Conservation (phyloP, 1,284 basidiomycete genomes). For the Leccinum cinnamomeum region DNA sequence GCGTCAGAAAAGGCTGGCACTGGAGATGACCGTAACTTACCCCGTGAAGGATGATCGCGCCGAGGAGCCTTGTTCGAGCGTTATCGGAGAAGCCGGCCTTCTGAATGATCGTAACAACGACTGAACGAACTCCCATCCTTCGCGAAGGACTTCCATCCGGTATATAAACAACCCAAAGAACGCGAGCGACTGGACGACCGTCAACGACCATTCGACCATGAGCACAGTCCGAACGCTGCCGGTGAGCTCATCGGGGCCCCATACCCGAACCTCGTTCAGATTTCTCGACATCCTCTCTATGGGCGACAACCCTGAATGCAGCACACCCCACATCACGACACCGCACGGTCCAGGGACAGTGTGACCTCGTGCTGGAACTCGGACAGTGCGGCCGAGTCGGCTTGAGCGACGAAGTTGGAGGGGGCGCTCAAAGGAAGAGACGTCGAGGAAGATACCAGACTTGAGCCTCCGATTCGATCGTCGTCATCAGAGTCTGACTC, state of each 20-base stretch:
- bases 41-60: constrained; percentile 5
- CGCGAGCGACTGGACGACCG: constrained; percentile 39
- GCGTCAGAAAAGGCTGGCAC: constrained; percentile 4
- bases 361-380: constrained; percentile 81
- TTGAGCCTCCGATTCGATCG: constrained; percentile 36
- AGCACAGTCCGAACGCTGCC: constrained; percentile 28
- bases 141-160: constrained; percentile 19
- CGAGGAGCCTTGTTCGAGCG: neutral
- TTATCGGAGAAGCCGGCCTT: neutral
- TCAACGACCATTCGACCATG: constrained; percentile 41
- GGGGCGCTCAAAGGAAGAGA: constrained; percentile 38
- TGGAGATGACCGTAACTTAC: constrained; percentile 9
- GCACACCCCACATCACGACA: constrained; percentile 15
- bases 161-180: constrained; percentile 42
- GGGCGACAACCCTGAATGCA: constrained; percentile 25
- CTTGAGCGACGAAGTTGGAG: constrained; percentile 36
- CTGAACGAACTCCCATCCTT: constrained; percentile 9
- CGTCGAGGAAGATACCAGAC: constrained; percentile 44
- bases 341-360: constrained; percentile 81
- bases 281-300: constrained; percentile 19
- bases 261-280: constrained; percentile 16
- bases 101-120: constrained; percentile 1
- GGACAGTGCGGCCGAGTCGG: constrained; percentile 49
- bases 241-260: constrained; percentile 16
- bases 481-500: constrained; percentile 31